These are phyloP conservation scores for Hypholoma fasciculare DNA, from an alignment of 768 basidiomycete species.

Conservation along the genomic window DNA sequence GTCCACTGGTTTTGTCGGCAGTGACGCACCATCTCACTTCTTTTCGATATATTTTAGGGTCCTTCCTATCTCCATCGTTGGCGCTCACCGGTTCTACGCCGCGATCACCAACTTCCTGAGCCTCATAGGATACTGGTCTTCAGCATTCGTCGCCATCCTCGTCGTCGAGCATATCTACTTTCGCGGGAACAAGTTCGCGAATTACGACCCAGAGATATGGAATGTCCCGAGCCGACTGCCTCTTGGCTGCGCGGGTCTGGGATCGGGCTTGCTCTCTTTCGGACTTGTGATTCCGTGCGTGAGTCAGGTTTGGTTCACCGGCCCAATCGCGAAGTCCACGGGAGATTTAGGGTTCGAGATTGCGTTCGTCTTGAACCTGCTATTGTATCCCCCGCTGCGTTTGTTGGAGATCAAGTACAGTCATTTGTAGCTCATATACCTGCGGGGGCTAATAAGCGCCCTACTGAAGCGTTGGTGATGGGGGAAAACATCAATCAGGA, in stretches of 20 bases:
- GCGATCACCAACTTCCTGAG: slow-evolving; percentile 74
- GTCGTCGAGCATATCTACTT: slow-evolving; percentile 70
- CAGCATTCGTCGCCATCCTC: slow-evolving; percentile 59
- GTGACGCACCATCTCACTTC: too few species aligned
- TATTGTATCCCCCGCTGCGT: slow-evolving; percentile 63
- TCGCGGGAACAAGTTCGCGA: slow-evolving; percentile 46
- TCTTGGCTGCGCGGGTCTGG: slow-evolving; percentile 66
- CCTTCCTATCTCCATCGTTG: slow-evolving; percentile 69
- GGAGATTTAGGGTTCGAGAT: slow-evolving; percentile 88
- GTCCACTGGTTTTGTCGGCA: not conserved
- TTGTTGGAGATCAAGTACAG: slow-evolving; percentile 40
- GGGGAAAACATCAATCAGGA: too few species aligned
- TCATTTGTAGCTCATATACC: too few species aligned
- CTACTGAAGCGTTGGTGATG: too few species aligned
- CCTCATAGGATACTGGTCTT: slow-evolving; percentile 67
- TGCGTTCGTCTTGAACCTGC: slow-evolving; percentile 54
- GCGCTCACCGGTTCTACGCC: slow-evolving; percentile 67
- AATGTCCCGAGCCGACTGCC: slow-evolving; percentile 58
- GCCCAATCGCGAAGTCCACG: slow-evolving; percentile 65
- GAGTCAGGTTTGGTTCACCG: slow-evolving; percentile 77
- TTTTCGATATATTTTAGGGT: slow-evolving; percentile 31
- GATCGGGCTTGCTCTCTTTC: slow-evolving; percentile 52
- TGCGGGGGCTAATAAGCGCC: too few species aligned
- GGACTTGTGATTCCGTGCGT: slow-evolving; percentile 68
- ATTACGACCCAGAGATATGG: slow-evolving; percentile 61